These are phyloP conservation scores for Eucalyptus camaldulensis DNA, from an alignment of 345 rosid species.

Conservation along the genomic window DNA sequence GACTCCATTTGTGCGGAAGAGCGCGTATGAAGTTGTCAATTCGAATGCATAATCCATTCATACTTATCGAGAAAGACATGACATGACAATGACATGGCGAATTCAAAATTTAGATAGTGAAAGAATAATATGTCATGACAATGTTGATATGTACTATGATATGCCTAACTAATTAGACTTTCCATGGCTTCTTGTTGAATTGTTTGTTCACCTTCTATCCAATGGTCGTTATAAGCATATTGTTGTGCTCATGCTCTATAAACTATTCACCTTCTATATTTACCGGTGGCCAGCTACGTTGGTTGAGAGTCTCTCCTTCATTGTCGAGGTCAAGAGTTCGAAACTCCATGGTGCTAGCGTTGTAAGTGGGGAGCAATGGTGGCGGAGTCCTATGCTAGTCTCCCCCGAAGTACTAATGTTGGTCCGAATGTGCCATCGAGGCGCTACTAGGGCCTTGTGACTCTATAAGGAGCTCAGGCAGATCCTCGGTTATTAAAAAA, in stretches of 20 bases:
- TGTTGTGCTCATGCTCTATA: neutral
- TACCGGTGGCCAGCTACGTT: no score
- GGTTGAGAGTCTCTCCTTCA: no score
- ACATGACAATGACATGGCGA: neutral
- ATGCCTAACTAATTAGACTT: neutral
- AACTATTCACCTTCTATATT: neutral
- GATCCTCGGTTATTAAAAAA: no score
- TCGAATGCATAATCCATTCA: neutral
- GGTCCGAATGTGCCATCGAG: no score
- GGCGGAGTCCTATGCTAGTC: no score
- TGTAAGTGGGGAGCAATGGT: no score
- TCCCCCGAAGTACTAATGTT: no score
- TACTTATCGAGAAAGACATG: neutral
- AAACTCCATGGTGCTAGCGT: no score
- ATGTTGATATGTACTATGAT: fast-evolving
- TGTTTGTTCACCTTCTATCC: neutral
- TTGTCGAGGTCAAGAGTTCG: no score
- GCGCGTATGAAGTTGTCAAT: neutral
- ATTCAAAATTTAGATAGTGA: neutral
- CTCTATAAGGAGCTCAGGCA: no score
- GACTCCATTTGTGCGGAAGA: neutral
- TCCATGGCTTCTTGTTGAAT: neutral
- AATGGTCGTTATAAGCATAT: neutral
- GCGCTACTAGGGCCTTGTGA: no score
- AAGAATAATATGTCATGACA: neutral